These are phyloP conservation scores for Guillardia theta DNA, from an alignment of 78 protist species.

Conservation along the genomic window DNA sequence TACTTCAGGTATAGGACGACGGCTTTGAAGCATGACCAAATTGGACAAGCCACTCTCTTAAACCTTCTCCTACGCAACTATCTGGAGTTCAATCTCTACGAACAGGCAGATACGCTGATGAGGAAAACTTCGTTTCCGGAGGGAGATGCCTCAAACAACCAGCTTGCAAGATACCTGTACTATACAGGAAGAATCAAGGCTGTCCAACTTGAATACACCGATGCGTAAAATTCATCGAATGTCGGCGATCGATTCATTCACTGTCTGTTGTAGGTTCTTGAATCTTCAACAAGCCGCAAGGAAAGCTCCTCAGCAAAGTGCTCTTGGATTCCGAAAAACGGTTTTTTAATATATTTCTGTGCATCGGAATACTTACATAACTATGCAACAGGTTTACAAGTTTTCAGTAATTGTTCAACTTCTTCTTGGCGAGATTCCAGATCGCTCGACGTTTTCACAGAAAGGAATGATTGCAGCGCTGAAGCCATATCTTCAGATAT, in stretches of 20 bases:
- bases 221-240: conserved; percentile 65
- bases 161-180: conserved; percentile 88
- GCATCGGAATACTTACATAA: no score
- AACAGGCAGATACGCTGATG: conserved; percentile 72
- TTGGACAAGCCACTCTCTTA: conserved; percentile 71
- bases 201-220: conserved; percentile 88
- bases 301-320: conserved; percentile 91
- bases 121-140: conserved; percentile 79
- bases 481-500: conserved; percentile 79
- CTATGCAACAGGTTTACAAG: conserved; percentile 69
- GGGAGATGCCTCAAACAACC: conserved; percentile 58
- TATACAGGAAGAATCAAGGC: conserved; percentile 88
- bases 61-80: conserved; percentile 85
- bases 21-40: conserved; percentile 76
- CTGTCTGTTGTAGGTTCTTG: neutral
- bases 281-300: conserved; percentile 80
- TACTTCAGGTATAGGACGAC: conserved; percentile 72
- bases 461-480: conserved; percentile 64
- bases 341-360: no score
- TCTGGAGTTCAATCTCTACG: conserved; percentile 70
- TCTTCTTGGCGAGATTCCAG: conserved; percentile 94
- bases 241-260: no score
- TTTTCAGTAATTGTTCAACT: conserved; percentile 83
- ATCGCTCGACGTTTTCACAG: conserved; percentile 71
- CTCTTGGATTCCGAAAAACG: conserved; percentile 86